Evolutionary conservation across 768 basidiomycete species (phyloP).

Genomic region (Phylloporus sp.): DNA sequence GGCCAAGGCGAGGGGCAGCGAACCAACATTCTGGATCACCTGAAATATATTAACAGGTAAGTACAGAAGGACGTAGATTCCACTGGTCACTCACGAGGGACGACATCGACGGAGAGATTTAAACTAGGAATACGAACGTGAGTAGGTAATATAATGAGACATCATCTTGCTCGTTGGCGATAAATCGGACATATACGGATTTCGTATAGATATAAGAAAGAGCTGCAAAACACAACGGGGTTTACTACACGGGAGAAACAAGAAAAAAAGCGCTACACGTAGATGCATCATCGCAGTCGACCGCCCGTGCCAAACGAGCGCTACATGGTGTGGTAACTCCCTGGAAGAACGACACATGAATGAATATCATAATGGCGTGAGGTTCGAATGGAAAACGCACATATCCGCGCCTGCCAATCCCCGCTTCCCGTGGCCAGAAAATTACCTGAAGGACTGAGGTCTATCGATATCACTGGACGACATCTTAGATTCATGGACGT

Average conservation of each 20-base stretch:
- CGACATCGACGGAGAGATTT: background rate
- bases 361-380: slow-evolving; percentile 4
- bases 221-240: slow-evolving; percentile 7
- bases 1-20: slow-evolving; percentile 9
- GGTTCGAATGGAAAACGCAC: slow-evolving; percentile 32
- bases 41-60: no score
- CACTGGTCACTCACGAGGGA: background rate
- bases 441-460: slow-evolving; percentile 56
- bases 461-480: slow-evolving; percentile 61
- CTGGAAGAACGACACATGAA: slow-evolving; percentile 8
- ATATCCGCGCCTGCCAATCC: slow-evolving; percentile 68
- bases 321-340: slow-evolving; percentile 30
- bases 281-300: slow-evolving; percentile 16
- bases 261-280: slow-evolving; percentile 26
- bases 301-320: slow-evolving; percentile 4
- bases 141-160: slow-evolving; percentile 3
- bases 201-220: slow-evolving; percentile 23
- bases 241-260: slow-evolving; percentile 25
- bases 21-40: no score
- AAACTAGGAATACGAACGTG: background rate
- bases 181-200: slow-evolving; percentile 7
- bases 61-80: background rate
- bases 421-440: slow-evolving; percentile 67
- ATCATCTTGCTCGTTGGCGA: slow-evolving; percentile 6
- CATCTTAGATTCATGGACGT: slow-evolving; percentile 7